phyloP scores from a whole-genome alignment of 2,329 filamentous ascomycete genomes.

The Myriosclerotinia scirpicola region DNA sequence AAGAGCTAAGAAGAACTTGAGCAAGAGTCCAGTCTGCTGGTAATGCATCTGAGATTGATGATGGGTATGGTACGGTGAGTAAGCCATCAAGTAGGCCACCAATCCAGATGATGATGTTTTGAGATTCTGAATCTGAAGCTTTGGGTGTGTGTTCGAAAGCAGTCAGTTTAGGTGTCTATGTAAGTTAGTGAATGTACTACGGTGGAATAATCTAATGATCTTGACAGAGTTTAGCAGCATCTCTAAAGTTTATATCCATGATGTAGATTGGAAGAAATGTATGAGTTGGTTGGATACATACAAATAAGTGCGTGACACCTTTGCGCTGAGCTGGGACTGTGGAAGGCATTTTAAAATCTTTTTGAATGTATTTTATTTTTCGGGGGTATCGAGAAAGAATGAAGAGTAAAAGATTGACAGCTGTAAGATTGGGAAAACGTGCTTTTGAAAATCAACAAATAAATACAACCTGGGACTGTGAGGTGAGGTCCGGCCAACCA shows the following conservation, averaged over 20 bases:
- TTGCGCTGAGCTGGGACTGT: constrained; percentile 15
- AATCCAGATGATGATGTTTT: constrained; percentile 53
- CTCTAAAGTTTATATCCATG: neutral
- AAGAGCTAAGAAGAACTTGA: constrained; percentile 48
- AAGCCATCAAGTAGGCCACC: constrained; percentile 56
- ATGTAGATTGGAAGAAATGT: neutral
- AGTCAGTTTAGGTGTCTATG: constrained; percentile 37
- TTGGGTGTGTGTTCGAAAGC: constrained; percentile 40
- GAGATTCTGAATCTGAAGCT: constrained; percentile 27
- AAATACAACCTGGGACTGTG: too few species aligned
- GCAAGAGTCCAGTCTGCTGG: constrained; percentile 48
- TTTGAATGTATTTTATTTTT: neutral
- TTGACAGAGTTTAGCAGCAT: neutral
- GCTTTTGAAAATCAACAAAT: neutral
- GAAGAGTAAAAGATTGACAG: neutral
- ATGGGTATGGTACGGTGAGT: constrained; percentile 50
- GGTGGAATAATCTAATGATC: neutral
- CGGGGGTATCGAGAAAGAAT: neutral
- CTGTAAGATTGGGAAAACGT: neutral
- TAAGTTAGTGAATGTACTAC: constrained; percentile 2
- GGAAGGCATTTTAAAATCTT: constrained; percentile 1
- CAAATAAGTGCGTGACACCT: constrained; percentile 29
- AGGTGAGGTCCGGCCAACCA: neutral
- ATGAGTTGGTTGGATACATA: constrained; percentile 21
- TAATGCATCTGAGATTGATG: constrained; percentile 41